These are phyloP conservation scores for Thielaviopsis populi DNA, from an alignment of 2,329 filamentous ascomycete species.

Conservation along the genomic window DNA sequence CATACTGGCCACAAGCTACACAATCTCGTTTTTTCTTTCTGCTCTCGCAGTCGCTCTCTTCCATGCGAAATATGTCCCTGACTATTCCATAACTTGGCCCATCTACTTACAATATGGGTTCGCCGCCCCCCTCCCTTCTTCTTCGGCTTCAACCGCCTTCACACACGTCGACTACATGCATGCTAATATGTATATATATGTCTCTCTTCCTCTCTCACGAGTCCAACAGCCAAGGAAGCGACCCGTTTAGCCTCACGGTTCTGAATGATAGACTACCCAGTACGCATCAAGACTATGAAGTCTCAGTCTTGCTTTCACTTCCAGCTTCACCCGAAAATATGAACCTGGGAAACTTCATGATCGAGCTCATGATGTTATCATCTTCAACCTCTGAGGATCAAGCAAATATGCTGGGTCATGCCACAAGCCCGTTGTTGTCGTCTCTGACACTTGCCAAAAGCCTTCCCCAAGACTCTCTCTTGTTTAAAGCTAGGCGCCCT, in stretches of 20 bases:
- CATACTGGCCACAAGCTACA: slow-evolving; percentile 29
- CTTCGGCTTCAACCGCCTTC: too few species aligned
- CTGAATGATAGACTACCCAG: slow-evolving; percentile 41
- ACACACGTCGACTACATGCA: too few species aligned
- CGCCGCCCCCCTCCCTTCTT: slow-evolving; percentile 18
- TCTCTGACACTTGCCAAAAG: not conserved
- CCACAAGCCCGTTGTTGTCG: not conserved
- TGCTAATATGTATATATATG: not conserved
- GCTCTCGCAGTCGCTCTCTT: slow-evolving; percentile 38
- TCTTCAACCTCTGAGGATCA: not conserved
- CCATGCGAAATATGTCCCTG: slow-evolving; percentile 42
- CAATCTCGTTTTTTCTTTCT: slow-evolving; percentile 31
- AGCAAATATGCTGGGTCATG: not conserved
- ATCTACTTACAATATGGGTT: slow-evolving; percentile 46
- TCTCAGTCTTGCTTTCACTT: slow-evolving; percentile 58
- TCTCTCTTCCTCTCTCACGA: not conserved
- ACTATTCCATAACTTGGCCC: slow-evolving; percentile 37
- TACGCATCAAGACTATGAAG: slow-evolving; percentile 67
- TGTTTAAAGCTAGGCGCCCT: slow-evolving; percentile 55
- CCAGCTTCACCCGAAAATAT: slow-evolving; percentile 66
- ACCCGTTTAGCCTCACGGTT: slow-evolving; percentile 38
- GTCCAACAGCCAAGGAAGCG: slow-evolving; percentile 29
- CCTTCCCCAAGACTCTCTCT: slow-evolving; percentile 22
- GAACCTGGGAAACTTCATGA: slow-evolving; percentile 83
- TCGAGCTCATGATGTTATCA: slow-evolving; percentile 41